phyloP scores from a whole-genome alignment of 2,329 filamentous ascomycete genomes.

The Mariannaea elegans region DNA sequence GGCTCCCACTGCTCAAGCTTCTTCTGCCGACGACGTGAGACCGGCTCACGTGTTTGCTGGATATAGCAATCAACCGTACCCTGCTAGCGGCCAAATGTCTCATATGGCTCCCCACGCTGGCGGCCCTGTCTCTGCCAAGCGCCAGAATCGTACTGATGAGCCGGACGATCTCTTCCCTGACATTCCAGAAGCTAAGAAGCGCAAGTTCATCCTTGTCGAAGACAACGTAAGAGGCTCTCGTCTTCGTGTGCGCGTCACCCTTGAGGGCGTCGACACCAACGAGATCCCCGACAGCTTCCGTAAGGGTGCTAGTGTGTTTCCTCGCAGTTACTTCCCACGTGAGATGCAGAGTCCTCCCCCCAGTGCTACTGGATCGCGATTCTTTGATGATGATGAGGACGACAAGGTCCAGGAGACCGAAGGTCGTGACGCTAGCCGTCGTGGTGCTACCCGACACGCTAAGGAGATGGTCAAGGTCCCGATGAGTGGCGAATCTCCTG shows the following conservation, averaged over 20 bases:
- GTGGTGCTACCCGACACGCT: slow-evolving; percentile 43
- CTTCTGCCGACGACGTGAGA: slow-evolving; percentile 70
- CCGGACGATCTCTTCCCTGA: slow-evolving; percentile 83
- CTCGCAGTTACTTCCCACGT: slow-evolving; percentile 88
- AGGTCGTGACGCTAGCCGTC: slow-evolving; percentile 52
- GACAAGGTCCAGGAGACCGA: slow-evolving; percentile 63
- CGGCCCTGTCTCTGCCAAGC: slow-evolving; percentile 48
- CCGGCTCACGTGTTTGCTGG: slow-evolving; percentile 78
- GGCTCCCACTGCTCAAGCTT: slow-evolving; percentile 62
- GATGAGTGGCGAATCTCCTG: slow-evolving; percentile 71
- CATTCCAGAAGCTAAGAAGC: slow-evolving; percentile 87
- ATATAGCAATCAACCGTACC: slow-evolving; percentile 70
- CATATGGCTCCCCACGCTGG: slow-evolving; percentile 58
- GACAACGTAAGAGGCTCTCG: slow-evolving; percentile 83
- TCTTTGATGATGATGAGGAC: slow-evolving; percentile 75
- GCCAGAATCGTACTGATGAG: slow-evolving; percentile 58
- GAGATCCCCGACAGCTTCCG: slow-evolving; percentile 97
- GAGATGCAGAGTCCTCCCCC: slow-evolving; percentile 91
- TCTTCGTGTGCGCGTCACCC: slow-evolving; percentile 87
- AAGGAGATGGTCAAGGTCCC: slow-evolving; percentile 67
- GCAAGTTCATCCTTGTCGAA: slow-evolving; percentile 96
- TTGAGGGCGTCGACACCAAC: slow-evolving; percentile 93
- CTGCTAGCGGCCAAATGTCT: slow-evolving; percentile 69
- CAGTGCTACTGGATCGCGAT: slow-evolving; percentile 76
- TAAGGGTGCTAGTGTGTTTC: slow-evolving; percentile 87